Base-by-base conservation (phyloP, 768 basidiomycete genomes). In the Saitozyma podzolica region DNA sequence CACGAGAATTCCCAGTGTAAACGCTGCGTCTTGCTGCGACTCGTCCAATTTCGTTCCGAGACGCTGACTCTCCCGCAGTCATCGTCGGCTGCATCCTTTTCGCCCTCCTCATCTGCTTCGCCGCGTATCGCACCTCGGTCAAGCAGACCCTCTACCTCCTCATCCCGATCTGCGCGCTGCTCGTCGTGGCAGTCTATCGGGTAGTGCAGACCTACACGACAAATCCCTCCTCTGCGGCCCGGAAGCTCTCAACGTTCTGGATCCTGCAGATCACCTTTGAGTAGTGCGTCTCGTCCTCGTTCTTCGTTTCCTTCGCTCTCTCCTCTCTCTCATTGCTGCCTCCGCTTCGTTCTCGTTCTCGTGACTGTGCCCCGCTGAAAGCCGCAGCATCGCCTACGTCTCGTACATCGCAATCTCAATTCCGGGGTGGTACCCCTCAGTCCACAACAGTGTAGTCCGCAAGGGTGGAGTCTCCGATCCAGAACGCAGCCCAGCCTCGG, bases 391-490 rank as follows among this genome's bases (percentile, higher is more conserved):
- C 61, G 65, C 65, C 19, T 66, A 59, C 37, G 16, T 56, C 50
- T n/a, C 58, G 17, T 43, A 68, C 39, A n/a, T 72, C 3, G 56
- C 65, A 17, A 69, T 72, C 42, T 63, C 65, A 1, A 62, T 72
- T 42, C 70, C 70, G 48, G 59, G 53, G 9, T 65, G 58, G 64
- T 69, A 56, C 56, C 67, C 67, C 29, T 29, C 29, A 29, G 29
- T 29, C 29, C 29, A 29, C 29, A 29, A 29, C 5, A 5, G 5
- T 29, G 29, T 29, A 29, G 29, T 29, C 29, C 29, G 29, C 29
- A 29, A 29, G 29, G 29, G 29, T 29, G 29, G 29, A 29, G 29
- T 29, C 5, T 29, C 29, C 29, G 29, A 29, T 5, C 29, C 29
- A 29, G 29, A 29, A 29, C 29, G 29, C 29, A 29, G 29, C 29